Percentiles rank a stretch among this genome's conserved stretches.
Evolutionary conservation across 352 stramenopile species (phyloP).

Genomic region (Blastocystis sp.): DNA sequence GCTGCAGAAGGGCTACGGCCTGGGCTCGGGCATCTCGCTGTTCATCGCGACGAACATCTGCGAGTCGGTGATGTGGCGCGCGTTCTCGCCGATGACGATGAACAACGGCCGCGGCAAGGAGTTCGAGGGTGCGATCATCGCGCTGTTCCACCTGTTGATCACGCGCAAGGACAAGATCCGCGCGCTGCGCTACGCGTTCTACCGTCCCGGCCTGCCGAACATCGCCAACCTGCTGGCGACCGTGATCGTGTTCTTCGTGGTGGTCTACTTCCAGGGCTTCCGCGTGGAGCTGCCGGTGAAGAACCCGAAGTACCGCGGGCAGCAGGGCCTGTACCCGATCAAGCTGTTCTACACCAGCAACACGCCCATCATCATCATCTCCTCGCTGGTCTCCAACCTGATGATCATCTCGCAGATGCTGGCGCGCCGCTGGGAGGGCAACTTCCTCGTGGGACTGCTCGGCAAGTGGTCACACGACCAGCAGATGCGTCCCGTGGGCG

Average conservation of each 20-base stretch:
- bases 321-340: conserved; percentile 98
- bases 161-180: conserved; percentile 94
- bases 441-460: conserved; percentile 94
- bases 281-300: conserved; percentile 88
- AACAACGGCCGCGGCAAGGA: conserved; percentile 97
- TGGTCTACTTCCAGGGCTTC: conserved; percentile 98
- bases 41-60: conserved; percentile 99
- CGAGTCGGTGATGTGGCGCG: conserved; percentile 99
- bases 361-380: conserved; percentile 77
- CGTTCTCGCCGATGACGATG: conserved; percentile 97
- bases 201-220: conserved; percentile 97
- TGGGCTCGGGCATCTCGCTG: conserved; percentile 95
- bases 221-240: conserved; percentile 97
- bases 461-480: conserved; percentile 96
- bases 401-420: conserved; percentile 98
- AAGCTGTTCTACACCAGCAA: conserved; percentile 99
- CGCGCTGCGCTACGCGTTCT: conserved; percentile 94
- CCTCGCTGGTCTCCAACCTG: conserved; percentile 98
- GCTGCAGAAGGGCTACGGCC: conserved; percentile 98
- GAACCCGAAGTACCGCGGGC: conserved; percentile 96
- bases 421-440: conserved; percentile 95
- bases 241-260: conserved; percentile 95
- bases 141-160: conserved; percentile 96
- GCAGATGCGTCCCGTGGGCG: conserved; percentile 91
- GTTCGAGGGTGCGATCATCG: conserved; percentile 98